Conservation (phyloP, 129 eudicot species). For the sunflower (Helianthus annuus) region DNA sequence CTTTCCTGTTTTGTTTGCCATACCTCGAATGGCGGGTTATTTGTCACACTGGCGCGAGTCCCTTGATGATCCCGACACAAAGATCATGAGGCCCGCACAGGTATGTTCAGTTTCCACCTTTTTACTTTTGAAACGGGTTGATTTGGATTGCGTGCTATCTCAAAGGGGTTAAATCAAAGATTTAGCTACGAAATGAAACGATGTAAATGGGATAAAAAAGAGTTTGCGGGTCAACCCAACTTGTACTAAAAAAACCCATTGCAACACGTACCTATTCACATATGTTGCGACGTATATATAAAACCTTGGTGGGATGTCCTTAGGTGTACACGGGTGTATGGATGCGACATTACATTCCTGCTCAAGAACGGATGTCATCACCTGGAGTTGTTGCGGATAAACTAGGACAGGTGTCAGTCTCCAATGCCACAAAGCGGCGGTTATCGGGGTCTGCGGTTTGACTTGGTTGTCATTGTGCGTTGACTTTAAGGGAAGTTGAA, state of each 20-base stretch:
- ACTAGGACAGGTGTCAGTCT: slow-evolving; percentile 80
- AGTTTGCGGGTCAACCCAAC: no score
- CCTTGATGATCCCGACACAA: slow-evolving; percentile 94
- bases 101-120: slow-evolving; percentile 30
- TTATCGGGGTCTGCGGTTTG: slow-evolving; percentile 62
- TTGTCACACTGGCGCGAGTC: slow-evolving; percentile 96
- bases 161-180: no score
- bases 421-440: slow-evolving; percentile 90
- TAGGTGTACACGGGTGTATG: slow-evolving; percentile 96
- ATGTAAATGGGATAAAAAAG: no score
- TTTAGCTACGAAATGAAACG: no score
- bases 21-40: slow-evolving; percentile 99
- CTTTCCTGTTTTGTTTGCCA: slow-evolving; percentile 90
- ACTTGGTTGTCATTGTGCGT: neutral
- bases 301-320: neutral
- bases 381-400: slow-evolving; percentile 50
- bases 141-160: neutral
- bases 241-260: no score
- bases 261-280: neutral
- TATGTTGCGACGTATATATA: neutral
- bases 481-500: neutral
- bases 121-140: neutral
- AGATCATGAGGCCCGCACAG: slow-evolving; percentile 99
- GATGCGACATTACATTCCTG: slow-evolving; percentile 74
- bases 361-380: slow-evolving; percentile 56